Base-by-base conservation (phyloP, 2,329 filamentous ascomycete species). In the Didymella pinodella region DNA sequence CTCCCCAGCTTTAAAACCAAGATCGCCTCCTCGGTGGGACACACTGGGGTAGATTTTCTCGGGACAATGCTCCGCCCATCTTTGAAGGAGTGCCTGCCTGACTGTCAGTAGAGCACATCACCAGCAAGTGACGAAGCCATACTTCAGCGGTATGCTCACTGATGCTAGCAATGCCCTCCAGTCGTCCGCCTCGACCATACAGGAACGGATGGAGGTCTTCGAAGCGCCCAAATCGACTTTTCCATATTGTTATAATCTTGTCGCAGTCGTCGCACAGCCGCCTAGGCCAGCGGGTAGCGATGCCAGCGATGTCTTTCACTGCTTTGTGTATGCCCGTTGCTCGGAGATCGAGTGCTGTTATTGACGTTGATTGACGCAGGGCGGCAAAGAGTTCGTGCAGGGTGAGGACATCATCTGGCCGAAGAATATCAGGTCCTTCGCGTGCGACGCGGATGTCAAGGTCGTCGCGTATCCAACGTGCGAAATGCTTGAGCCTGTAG, bases 1-100 rank as follows among this genome's bases (percentile, higher is more conserved):
- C 81, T 77, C 72, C 69, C 81, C 81, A 54, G 80, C 72, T n/a
- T 60, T 70, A 57, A 83, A 83, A 0, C 79, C 79, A n/a, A 82
- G 61, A 59, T 75, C 65, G 6, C 81, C 81, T 41, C 68, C 67
- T 41, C 70, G 70, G 48, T 76, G 75, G 4, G 79, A 72, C 11
- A 68, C 67, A 14, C 61, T 67, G 22, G 67, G 65, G 40, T 70
- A 57, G 12, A 76, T 63, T 18, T 67, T 70, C 4, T 72, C 65
- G 1, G 77, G 74, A 47, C 70, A 73, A 1, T 69, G 66, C 25
- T 65, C 65, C 18, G 72, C 54, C 72, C 76, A 76, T 32, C 72
- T 66, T 44, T 69, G 66, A 20, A 78, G 56, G 47, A 80, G 68
- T 20, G 68, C 67, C 72, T 79, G 11, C 1, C 10, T 8, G 11